phyloP scores from a whole-genome alignment of 2,329 filamentous ascomycete species.

The Colletotrichum caudatum region DNA sequence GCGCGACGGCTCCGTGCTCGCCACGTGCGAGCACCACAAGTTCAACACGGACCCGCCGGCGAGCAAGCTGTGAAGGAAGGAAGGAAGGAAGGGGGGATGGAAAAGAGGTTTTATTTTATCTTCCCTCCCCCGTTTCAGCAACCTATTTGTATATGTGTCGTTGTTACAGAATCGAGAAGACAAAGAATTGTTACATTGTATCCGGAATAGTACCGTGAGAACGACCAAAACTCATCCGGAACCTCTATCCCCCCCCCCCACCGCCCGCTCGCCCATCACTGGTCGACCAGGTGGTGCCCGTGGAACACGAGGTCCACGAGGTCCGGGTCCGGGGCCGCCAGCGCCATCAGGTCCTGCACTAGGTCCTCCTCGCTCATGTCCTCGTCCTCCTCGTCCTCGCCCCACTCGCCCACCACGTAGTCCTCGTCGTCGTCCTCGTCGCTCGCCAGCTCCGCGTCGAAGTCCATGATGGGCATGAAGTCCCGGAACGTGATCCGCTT shows the following conservation, averaged over 20 bases:
- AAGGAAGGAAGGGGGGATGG: too few relatives aligned
- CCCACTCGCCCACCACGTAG: conserved; percentile 42
- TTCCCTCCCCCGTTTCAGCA: background rate
- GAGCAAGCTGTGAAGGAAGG: conserved; percentile 45
- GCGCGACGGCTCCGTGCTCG: conserved; percentile 65
- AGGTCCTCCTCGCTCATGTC: conserved; percentile 46
- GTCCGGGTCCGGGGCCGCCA: conserved; percentile 34
- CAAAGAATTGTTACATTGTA: background rate
- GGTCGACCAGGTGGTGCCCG: conserved; percentile 30
- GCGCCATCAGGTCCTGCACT: conserved; percentile 44
- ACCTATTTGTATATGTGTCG: fast-evolving
- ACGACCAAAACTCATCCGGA: background rate
- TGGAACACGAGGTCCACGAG: conserved; percentile 35
- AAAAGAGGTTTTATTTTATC: background rate
- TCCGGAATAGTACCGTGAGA: background rate
- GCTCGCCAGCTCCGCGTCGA: conserved; percentile 43
- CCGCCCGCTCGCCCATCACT: background rate
- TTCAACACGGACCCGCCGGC: conserved; percentile 66
- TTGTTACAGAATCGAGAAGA: too few relatives aligned
- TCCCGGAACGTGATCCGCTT: conserved; percentile 40
- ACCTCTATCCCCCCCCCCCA: background rate
- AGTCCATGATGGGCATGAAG: conserved; percentile 43
- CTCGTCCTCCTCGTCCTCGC: conserved; percentile 49
- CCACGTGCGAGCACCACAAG: conserved; percentile 74
- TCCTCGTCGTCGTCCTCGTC: conserved; percentile 45